phyloP scores from a whole-genome alignment of 2,329 filamentous ascomycete species.

The Fusarium compactum region DNA sequence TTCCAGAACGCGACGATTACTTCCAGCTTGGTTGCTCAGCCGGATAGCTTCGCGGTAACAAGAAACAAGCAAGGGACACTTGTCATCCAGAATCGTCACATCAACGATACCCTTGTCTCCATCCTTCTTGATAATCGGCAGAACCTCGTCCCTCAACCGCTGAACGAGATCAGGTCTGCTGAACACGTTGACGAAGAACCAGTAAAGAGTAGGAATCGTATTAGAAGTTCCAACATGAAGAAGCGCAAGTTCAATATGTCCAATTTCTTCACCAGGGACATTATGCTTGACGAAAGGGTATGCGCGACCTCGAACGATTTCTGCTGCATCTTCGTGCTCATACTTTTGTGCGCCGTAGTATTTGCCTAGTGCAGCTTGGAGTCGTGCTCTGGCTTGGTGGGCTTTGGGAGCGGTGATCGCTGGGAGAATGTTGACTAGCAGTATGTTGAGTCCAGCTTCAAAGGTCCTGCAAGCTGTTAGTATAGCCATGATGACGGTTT shows the following conservation, averaged over 20 bases:
- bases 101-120: constrained; percentile 48
- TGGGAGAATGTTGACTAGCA: constrained; percentile 27
- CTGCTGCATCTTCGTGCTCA: constrained; percentile 23
- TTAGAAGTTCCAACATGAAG: constrained; percentile 52
- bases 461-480: constrained; percentile 10
- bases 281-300: constrained; percentile 3
- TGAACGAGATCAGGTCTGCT: constrained; percentile 45
- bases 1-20: constrained; percentile 28
- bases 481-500: fast-evolving
- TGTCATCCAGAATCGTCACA: constrained; percentile 51
- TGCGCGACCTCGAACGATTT: constrained; percentile 47
- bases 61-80: constrained; percentile 52
- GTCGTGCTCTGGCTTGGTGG: constrained; percentile 16
- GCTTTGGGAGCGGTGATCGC: constrained; percentile 20
- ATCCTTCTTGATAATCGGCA: constrained; percentile 7
- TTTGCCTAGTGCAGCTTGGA: constrained; percentile 15
- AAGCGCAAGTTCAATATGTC: constrained; percentile 47
- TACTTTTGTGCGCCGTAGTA: constrained; percentile 27
- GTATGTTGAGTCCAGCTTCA: constrained; percentile 8
- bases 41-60: constrained; percentile 28
- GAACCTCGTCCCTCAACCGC: constrained; percentile 50
- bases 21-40: constrained; percentile 19
- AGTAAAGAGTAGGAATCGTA: constrained; percentile 55
- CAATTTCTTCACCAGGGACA: constrained; percentile 9
- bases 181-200: constrained; percentile 52